Evolutionary conservation across 2,329 filamentous ascomycete genomes (phyloP), one percentile per base, ranked within the genome.

Genomic region (Periconia macrospinosa): DNA sequence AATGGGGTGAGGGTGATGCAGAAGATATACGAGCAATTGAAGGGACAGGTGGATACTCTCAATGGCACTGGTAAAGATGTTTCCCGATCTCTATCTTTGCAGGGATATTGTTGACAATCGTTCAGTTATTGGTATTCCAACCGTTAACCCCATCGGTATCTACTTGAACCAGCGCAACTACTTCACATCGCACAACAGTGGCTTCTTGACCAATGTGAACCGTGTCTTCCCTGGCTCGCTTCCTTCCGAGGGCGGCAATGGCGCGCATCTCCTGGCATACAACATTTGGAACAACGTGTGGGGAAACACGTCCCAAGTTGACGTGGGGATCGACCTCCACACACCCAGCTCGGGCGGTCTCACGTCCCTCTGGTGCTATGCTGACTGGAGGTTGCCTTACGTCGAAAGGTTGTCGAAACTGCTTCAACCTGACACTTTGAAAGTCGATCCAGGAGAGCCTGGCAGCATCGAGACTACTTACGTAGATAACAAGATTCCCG

Each of bases 401-500:
- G 72, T 75, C 14, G 68, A 74, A 62, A 68, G 72, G 13, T 62
- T 76, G 1, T 70, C 73, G 30, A 74, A 76, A 53, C 65, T 76
- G 6, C 61, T 73, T 7, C 69, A 73, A 45, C 72, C 73, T 15
- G 72, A 75, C 53, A 71, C 71, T 15, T 62, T 76, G 30, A 76
- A 75, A 55, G 71, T 75, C 49, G 74, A 75, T 23, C 57, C 64
- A 13, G 73, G 73, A 30, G 71, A 75, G 62, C 69, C 71, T 2
- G 74, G 73, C 30, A 68, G 64, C 30, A 74, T 76, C 44, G 73
- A 76, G 49, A 75, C 72, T 2, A 73, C 72, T 0, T 76, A 71
- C 43, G 66, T 76, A 6, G 58, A 67, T 47, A 61, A 69, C 52
- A 59, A 63, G 5, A 61, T 76, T 13, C 72, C 73, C 1, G 67